A percentile compares a stretch with the other conserved stretches of the same genome.
Evolutionary conservation across 2,329 filamentous ascomycete genomes (phyloP).

Genomic region (Ophiosphaerella herpotricha): DNA sequence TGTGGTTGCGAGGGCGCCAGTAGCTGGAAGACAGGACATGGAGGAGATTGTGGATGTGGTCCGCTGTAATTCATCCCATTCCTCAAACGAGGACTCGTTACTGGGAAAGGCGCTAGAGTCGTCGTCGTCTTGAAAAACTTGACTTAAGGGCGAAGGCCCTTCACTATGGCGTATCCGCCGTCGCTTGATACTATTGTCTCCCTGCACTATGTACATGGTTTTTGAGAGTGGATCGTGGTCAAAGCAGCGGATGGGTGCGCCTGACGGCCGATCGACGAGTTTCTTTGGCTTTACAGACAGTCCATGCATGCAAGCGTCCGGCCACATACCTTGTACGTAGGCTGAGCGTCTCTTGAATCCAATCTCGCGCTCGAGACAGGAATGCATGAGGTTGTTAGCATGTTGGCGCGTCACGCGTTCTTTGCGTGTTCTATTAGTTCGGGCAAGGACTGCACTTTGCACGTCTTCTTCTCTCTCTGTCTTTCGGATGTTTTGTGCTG

Average conservation of each 20-base stretch:
- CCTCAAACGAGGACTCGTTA: slow-evolving; percentile 22
- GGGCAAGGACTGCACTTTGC: slow-evolving; percentile 11
- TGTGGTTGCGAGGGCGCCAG: slow-evolving; percentile 36
- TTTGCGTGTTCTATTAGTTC: slow-evolving; percentile 17
- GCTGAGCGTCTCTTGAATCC: slow-evolving; percentile 22
- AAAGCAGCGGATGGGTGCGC: slow-evolving; percentile 26
- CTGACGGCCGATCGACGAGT: slow-evolving; percentile 10
- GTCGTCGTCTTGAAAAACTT: slow-evolving; percentile 3
- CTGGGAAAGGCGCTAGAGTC: not conserved
- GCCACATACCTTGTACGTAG: slow-evolving; percentile 29
- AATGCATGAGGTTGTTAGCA: slow-evolving; percentile 19
- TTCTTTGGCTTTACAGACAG: slow-evolving; percentile 8
- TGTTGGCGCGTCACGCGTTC: slow-evolving; percentile 31
- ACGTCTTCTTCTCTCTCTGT: slow-evolving; percentile 32
- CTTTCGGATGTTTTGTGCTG: slow-evolving; percentile 47
- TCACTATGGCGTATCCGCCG: slow-evolving; percentile 10
- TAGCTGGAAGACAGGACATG: slow-evolving; percentile 30
- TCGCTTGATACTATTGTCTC: slow-evolving; percentile 27
- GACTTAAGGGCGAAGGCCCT: slow-evolving; percentile 4
- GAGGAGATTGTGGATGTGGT: slow-evolving; percentile 39
- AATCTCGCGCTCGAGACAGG: slow-evolving; percentile 34
- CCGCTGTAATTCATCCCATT: slow-evolving; percentile 26
- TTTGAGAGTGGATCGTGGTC: slow-evolving; percentile 30
- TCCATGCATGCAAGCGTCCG: slow-evolving; percentile 30
- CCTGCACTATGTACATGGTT: slow-evolving; percentile 30